Percentiles rank a stretch among this genome's conserved stretches.
phyloP scores from a whole-genome alignment of 768 basidiomycete genomes.

The Cantharellus anzutake region DNA sequence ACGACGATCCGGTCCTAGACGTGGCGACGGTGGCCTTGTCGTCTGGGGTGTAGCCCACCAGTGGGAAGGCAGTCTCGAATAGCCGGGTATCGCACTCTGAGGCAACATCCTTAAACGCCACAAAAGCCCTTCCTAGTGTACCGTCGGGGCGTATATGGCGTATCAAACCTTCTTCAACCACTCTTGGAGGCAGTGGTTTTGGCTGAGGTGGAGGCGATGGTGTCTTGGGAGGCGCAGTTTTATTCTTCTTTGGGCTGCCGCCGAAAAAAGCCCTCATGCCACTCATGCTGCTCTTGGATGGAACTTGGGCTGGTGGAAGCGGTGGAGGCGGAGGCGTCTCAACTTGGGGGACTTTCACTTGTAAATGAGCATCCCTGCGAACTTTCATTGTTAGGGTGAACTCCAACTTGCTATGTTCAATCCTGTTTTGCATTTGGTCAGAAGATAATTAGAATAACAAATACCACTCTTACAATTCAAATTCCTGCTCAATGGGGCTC shows the following conservation, averaged over 20 bases:
- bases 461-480: slow-evolving; percentile 50
- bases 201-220: slow-evolving; percentile 17
- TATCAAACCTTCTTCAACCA: slow-evolving; percentile 55
- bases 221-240: slow-evolving; percentile 11
- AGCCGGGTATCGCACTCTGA: slow-evolving; percentile 65
- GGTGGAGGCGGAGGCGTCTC: slow-evolving; percentile 20
- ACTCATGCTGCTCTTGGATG: slow-evolving; percentile 21
- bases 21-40: neutral
- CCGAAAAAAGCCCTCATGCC: slow-evolving; percentile 63
- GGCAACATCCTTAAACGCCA: slow-evolving; percentile 78
- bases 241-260: slow-evolving; percentile 44
- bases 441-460: neutral
- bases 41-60: slow-evolving; percentile 49
- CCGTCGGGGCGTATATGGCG: slow-evolving; percentile 62
- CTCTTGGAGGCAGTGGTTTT: slow-evolving; percentile 20
- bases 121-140: slow-evolving; percentile 72
- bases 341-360: slow-evolving; percentile 44
- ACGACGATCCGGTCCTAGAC: slow-evolving; percentile 29
- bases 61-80: slow-evolving; percentile 64
- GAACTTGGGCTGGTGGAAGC: slow-evolving; percentile 28
- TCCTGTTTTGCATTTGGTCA: slow-evolving; percentile 24
- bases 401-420: slow-evolving; percentile 87
- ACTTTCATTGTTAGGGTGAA: slow-evolving; percentile 83
- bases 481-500: slow-evolving; percentile 66
- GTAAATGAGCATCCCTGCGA: slow-evolving; percentile 73